Evolutionary conservation across 179 eudicot genomes (phyloP), one percentile per base, ranked within the genome.

Genomic region (Beta corolliflora): DNA sequence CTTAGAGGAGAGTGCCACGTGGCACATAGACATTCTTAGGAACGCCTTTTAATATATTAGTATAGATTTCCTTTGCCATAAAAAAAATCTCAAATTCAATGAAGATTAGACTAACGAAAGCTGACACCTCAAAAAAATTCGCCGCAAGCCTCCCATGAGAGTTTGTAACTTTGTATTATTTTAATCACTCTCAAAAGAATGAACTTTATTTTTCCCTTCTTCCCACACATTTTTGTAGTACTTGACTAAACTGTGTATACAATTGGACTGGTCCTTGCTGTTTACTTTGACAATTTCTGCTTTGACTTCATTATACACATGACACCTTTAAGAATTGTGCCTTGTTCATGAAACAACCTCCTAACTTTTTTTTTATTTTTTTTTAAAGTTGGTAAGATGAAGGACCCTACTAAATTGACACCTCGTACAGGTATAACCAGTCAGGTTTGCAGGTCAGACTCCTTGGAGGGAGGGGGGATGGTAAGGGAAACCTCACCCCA

Each of bases 21-120:
- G n/a, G n/a, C n/a, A n/a, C n/a, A n/a, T n/a, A n/a, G n/a, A n/a
- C n/a, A n/a, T n/a, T n/a, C n/a, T n/a, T n/a, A n/a, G n/a, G n/a
- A n/a, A n/a, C n/a, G n/a, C n/a, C n/a, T n/a, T n/a, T n/a, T n/a
- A n/a, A n/a, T n/a, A n/a, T n/a, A n/a, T n/a, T n/a, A n/a, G n/a
- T n/a, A n/a, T n/a, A n/a, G n/a, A n/a, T 68, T 76, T 68, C 36
- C 58, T 18, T 19, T 55, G 29, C 73, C 53, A 7, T 75, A 16
- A 19, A 69, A 69, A 21, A 72, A 16, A 0, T 58, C 67, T 0
- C 69, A 45, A 81, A 14, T 25, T 79, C 82, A 19, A 71, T 21
- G 59, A 79, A 79, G 55, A 68, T 69, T 45, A 18, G 19, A 0
- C 65, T 31, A 18, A 15, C 9, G 11, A 12, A 5, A 65, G 44